Evolutionary conservation across 331 rosid species (phyloP).

Genomic region (Stylosanthes scabra): DNA sequence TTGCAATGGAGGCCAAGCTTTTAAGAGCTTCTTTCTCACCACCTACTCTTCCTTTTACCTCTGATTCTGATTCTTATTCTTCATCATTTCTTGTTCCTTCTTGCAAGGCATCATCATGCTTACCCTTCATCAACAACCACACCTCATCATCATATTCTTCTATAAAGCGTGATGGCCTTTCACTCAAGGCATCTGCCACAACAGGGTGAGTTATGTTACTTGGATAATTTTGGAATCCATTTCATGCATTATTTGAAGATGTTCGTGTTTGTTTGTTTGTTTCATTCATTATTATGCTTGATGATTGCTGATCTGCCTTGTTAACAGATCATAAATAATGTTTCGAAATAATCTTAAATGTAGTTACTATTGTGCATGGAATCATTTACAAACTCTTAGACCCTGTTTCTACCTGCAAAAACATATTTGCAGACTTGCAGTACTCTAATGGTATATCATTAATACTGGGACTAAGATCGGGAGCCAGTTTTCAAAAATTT

Average conservation of each 20-base stretch:
- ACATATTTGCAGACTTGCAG: too few species aligned
- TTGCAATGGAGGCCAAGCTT: conserved; percentile 30
- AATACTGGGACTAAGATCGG: too few species aligned
- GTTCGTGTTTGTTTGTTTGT: neutral
- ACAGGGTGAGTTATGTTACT: conserved; percentile 11
- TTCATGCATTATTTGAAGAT: neutral
- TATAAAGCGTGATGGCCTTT: neutral
- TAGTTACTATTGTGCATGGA: neutral
- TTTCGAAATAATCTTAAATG: neutral
- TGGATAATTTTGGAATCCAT: neutral
- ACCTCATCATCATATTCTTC: neutral
- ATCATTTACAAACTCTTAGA: neutral
- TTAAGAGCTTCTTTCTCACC: conserved; percentile 6
- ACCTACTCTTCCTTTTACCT: neutral
- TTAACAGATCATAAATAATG: neutral
- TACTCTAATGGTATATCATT: too few species aligned
- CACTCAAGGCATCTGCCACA: conserved; percentile 5
- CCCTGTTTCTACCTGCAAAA: too few species aligned
- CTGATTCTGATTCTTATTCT: neutral
- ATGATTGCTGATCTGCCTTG: neutral
- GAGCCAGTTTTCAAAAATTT: too few species aligned
- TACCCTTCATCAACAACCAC: conserved; percentile 28
- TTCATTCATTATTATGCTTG: neutral
- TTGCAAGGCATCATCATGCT: neutral
- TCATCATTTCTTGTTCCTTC: neutral